A percentile compares a stretch with the other conserved stretches of the same genome.
phyloP scores from a whole-genome alignment of 129 eudicot genomes.

The Mikania micrantha region DNA sequence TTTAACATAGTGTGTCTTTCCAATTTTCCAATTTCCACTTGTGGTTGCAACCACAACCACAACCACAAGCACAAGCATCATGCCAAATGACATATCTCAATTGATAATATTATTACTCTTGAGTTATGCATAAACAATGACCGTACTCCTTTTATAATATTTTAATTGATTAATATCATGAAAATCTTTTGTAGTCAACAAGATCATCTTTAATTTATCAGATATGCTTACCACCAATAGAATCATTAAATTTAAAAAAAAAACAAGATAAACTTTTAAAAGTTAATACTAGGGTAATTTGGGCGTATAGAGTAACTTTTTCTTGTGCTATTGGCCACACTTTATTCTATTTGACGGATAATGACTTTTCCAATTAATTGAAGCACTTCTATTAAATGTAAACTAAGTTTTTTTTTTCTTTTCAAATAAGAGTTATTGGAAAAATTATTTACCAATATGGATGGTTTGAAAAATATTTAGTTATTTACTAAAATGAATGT shows the following conservation, averaged over 20 bases:
- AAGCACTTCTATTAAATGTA: constrained; percentile 4
- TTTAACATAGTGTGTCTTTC: too few relatives aligned
- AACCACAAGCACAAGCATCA: constrained; percentile 2
- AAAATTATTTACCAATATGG: too few relatives aligned
- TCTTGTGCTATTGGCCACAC: too few relatives aligned
- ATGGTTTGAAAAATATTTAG: too few relatives aligned
- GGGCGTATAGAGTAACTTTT: constrained; percentile 31
- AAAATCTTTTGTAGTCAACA: constrained; percentile 36
- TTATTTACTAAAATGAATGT: too few relatives aligned
- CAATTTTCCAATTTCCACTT: background rate
- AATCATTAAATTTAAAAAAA: constrained; percentile 29
- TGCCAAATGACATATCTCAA: constrained; percentile 16
- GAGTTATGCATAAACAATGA: constrained; percentile 6
- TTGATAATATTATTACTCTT: constrained; percentile 1
- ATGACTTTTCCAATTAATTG: constrained; percentile 10
- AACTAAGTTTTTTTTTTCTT: too few relatives aligned
- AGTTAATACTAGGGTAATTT: constrained; percentile 29
- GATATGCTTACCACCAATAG: constrained; percentile 32
- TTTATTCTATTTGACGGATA: too few relatives aligned
- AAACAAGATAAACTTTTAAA: constrained; percentile 9
- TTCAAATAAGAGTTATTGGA: too few relatives aligned
- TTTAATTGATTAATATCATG: constrained; percentile 22
- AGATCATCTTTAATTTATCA: constrained; percentile 34
- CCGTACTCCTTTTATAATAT: constrained; percentile 1
- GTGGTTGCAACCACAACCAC: background rate